Percentiles rank a stretch among this genome's conserved stretches.
Evolutionary conservation across 1,284 basidiomycete species (phyloP).

Genomic region (Afroboletus lepidellus): DNA sequence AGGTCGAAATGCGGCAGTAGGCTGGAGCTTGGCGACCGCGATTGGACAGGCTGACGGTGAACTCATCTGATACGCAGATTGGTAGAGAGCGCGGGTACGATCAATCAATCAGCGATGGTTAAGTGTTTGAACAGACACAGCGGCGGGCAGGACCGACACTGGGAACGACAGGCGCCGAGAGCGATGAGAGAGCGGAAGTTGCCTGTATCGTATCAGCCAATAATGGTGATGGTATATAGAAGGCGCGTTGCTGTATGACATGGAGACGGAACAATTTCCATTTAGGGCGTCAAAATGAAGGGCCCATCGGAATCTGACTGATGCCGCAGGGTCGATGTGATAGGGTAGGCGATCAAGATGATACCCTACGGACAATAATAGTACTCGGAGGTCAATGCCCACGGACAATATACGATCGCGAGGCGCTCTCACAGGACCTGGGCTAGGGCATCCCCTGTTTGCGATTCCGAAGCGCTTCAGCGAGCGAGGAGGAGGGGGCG

Average conservation of each 20-base stretch:
- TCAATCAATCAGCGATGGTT: conserved; percentile 18
- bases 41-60: conserved; percentile 12
- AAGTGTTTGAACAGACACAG: not conserved
- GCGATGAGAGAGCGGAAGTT: conserved; percentile 14
- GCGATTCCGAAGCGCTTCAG: conserved; percentile 17
- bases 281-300: conserved; percentile 26
- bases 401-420: conserved; percentile 21
- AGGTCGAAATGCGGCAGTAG: conserved; percentile 23
- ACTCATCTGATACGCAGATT: conserved; percentile 9
- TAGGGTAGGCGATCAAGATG: conserved; percentile 39
- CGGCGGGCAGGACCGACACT: not conserved
- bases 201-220: conserved; percentile 1
- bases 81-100: conserved; percentile 3
- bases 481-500: conserved; percentile 8
- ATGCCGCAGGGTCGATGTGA: conserved; percentile 36
- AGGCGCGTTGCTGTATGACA: conserved; percentile 24
- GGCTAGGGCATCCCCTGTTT: conserved; percentile 23
- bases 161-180: conserved; percentile 1
- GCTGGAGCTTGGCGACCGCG: conserved; percentile 26
- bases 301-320: conserved; percentile 34
- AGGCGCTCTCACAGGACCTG: conserved; percentile 16
- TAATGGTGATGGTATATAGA: conserved; percentile 17
- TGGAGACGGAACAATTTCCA: conserved; percentile 25
- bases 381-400: conserved; percentile 10
- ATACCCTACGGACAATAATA: conserved; percentile 30